Evolutionary conservation across 129 eudicot genomes (phyloP), one percentile per base, ranked within the genome.

Genomic region (Lactuca saligna): DNA sequence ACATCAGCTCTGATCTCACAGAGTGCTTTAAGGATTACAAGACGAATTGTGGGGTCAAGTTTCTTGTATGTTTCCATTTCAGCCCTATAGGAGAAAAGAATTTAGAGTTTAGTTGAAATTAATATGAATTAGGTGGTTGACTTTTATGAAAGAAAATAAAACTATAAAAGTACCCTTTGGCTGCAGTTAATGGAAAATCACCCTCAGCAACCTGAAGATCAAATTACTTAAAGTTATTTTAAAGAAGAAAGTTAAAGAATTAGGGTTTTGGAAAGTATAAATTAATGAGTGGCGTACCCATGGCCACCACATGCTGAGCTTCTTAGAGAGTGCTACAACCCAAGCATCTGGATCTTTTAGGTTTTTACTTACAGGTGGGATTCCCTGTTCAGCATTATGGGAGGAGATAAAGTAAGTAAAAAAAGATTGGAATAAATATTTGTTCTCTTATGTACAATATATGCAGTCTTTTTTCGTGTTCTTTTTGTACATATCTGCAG

Each of bases 1-100:
- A 93, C 98, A 78, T 79, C 85, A 63, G 90, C 85, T 79, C 98
- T 86, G 63, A 87, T 73, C 82, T 93, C 98, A 55, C 98, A 93
- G 44, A 93, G 82, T 25, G 98, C 95, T 80, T 89, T 93, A 48
- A 93, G 95, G 63, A 89, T 74, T 59, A 70, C 55, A 16, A 93
- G 81, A 55, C 98, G 97, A 57, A 55, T 53, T 69, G 82, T 80
- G 11, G 95, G 95, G 64, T 89, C 95, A 81, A 93, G 87, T 65
- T 85, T 82, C 63, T 78, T 87, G 81, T 93, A 93, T 64, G 41
- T 65, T 46, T 82, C 75, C 77, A 85, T 79, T 76, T 89, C 97
- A 66, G 69, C 83, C 75, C 97, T 93, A 34, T 53, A 79, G 53
- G 41, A 67, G 31, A 54, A 76, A 16, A 5, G 25, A 20, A 16